phyloP scores from a whole-genome alignment of 176 grass and related monocot genomes.

The Cymbopogon citratus region DNA sequence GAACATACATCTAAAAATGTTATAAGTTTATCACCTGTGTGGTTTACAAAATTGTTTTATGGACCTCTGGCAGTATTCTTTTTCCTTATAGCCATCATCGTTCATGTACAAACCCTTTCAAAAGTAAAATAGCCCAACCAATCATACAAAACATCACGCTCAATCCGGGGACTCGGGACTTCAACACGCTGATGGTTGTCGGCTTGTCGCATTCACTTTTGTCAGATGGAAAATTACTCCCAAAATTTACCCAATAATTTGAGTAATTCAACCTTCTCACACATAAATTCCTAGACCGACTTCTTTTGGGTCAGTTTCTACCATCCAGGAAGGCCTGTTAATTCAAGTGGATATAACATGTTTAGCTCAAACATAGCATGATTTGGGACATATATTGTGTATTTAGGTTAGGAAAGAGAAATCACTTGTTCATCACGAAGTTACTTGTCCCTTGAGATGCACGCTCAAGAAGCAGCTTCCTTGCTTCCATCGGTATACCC shows the following conservation, averaged over 20 bases:
- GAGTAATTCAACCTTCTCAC: constrained; percentile 6
- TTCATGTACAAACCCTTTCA: not conserved
- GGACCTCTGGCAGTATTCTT: not conserved
- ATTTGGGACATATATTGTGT: not conserved
- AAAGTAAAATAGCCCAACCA: not conserved
- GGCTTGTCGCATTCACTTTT: not conserved
- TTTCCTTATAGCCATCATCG: not conserved
- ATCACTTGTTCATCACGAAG: constrained; percentile 28
- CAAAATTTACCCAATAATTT: not conserved
- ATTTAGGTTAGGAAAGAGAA: not conserved
- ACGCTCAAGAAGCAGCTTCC: constrained; percentile 64
- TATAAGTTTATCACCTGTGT: not conserved
- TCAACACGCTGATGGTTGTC: not conserved
- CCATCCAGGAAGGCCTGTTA: constrained; percentile 82
- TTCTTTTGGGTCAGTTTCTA: constrained; percentile 83
- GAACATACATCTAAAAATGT: not conserved
- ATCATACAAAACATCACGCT: not conserved
- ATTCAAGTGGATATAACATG: constrained; percentile 10
- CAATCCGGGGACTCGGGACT: not conserved
- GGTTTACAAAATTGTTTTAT: not conserved
- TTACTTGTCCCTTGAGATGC: constrained; percentile 46
- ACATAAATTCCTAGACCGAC: constrained; percentile 76
- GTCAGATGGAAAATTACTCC: not conserved
- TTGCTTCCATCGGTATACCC: constrained; percentile 71
- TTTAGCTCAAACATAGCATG: not conserved